Evolutionary conservation across 306 rosid genomes (phyloP), one percentile per base, ranked within the genome.

Genomic region (Alnus glutinosa): DNA sequence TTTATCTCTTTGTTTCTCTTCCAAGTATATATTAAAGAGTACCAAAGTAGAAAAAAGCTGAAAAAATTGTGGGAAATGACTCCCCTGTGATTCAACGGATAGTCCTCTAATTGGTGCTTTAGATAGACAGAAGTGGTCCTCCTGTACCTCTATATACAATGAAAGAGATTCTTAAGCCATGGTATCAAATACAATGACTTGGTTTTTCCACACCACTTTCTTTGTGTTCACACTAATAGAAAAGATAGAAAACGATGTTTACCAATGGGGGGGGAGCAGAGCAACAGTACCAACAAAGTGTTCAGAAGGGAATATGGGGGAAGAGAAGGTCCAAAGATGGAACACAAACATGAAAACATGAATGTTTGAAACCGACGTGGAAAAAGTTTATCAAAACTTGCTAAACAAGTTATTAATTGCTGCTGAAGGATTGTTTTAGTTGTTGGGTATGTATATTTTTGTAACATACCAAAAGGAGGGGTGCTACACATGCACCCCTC

Each of bases 201-300:
- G 4, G 0, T 3, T 12, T 10, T 39, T 15, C 62, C 44, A 46
- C 32, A 23, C 9, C 9, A n/a, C 8, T 66, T 74, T 66, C 69
- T 50, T n/a, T 62, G 32, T 36, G 71, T 77, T 77, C 85, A 77
- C 46, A 77, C 70, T 18, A 34, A 1, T 0, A 2, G 30, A 52
- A 61, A 13, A 52, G 55, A 71, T 23, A 23, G 19, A 55, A 34
- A 4, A 32, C 4, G 70, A 76, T 34, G 70, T 34, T 34, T 14
- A 32, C 1, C 46, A 34, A 34, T 63, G 70, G 46, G 70, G 46
- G 46, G 14, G 46, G 42, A 32, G 46, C 69, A 62, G 7, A 34
- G 12, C 6, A 4, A 34, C 15, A 62, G 16, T 14, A 34, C n/a
- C 3, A 62, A 12, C 39, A 62, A 4, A 11, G 28, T 23, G n/a